Base-by-base conservation (phyloP, 306 rosid genomes). In the Inga oerstediana region DNA sequence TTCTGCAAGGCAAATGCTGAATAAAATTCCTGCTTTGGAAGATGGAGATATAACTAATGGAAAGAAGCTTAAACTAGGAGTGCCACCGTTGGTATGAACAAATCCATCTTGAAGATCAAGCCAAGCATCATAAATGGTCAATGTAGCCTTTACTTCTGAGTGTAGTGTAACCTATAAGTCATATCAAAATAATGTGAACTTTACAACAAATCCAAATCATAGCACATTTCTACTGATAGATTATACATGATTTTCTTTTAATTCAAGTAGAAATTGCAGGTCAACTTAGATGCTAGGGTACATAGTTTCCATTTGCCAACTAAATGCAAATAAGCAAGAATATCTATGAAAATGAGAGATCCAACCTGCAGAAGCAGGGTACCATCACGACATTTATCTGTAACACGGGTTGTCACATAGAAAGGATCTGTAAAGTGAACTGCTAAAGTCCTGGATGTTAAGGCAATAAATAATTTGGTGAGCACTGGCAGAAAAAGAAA, bases 71-170 rank as follows among this genome's bases (percentile, higher is more conserved):
- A 94, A 91, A 56, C 84, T 85, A 67, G 98, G 97, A 86, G 92
- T 86, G 77, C 97, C 91, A 83, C 90, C 90, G 79, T 91, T 85
- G 64, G 90, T 83, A 88, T 96, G 98, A 88, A 88, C 89, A 92
- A 96, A 94, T 85, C 97, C 99, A 80, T 94, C 94, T 94, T 92
- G 99, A 85, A 96, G 99, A 86, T 94, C 98, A 83, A 96, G 97
- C 98, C 97, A 94, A 67, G 98, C 97, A 88, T 96, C 97, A 69
- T 87, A 84, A 75, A 96, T 88, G 70, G 93, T 90, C 83, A 96
- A 76, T 70, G 93, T 87, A 81, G 98, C 98, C 89, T 92, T 96
- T 71, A 96, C 97, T 87, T 96, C 98, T 61, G 99, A 96, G 85
- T 94, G 97, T 79, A 94, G 90, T 69, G 90, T 91, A 86, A 94